Evolutionary conservation across 192 early-diverging fungal genomes (phyloP), one percentile per base, ranked within the genome.

Genomic region (Rhizophagus prolifer): DNA sequence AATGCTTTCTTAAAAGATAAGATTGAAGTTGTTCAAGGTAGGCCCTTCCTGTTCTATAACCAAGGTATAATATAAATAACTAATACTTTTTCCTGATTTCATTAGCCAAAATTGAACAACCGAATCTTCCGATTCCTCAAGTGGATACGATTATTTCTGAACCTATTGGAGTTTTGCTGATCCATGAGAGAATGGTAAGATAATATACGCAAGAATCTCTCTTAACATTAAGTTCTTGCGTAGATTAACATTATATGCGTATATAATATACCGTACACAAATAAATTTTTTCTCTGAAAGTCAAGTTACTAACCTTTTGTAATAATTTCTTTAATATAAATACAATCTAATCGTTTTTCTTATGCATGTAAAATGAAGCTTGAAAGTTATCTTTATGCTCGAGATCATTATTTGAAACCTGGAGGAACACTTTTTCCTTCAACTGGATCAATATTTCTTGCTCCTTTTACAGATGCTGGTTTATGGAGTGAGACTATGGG

Each of bases 141-240:
- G 96, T 99, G 0, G 97, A 99, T 68, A 96, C 94, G 5, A 93
- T 99, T 54, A 91, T 99, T 71, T 95, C 94, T 58, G 97, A 99
- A 81, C 97, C 97, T 14, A 98, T 99, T 79, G 96, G 96, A 58
- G 97, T 99, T 26, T 84, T 99, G 41, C 88, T 99, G 71, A 92
- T 99, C 65, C 97, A 99, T 74, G 97, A 99, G 81, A 90, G 97
- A 44, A 99, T 99, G 97, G 86, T 93, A 75, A 75, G 87, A 14
- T 9, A 23, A 58, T 76, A 73, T 74, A 77, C 26, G 44, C 58
- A 77, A 62, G 26, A 41, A 21, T 12, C 26, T 3, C 12, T 60
- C 19, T 58, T 75, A 25, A 9, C 21, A 16, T 75, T 25, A 26
- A n/a, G 5, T 50, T 3, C 25, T 30, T 73, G 13, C 79, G 21